Conservation (phyloP, 495 filamentous ascomycete species). For the Niebla homalea region DNA sequence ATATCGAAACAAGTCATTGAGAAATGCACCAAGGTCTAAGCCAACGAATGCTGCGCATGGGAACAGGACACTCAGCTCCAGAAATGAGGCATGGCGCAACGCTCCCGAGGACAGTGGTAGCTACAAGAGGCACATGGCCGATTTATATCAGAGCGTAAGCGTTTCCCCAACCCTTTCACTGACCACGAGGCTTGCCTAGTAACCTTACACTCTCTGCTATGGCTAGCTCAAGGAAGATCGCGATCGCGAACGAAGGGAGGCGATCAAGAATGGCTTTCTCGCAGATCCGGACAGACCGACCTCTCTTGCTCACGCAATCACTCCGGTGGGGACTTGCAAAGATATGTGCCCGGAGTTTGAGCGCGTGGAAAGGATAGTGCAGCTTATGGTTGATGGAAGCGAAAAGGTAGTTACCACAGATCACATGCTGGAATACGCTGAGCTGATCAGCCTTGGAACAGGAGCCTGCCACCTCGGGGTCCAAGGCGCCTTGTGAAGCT, state of each 20-base stretch:
- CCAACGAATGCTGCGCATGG: constrained; percentile 3
- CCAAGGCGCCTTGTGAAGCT: constrained; percentile 34
- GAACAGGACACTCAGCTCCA: constrained; percentile 2
- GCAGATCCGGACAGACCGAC: constrained; percentile 82
- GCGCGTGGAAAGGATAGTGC: constrained; percentile 61
- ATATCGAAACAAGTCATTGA: constrained; percentile 1
- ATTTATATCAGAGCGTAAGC: constrained; percentile 17
- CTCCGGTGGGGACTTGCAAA: constrained; percentile 75
- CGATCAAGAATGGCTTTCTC: constrained; percentile 63
- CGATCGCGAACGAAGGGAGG: constrained; percentile 48
- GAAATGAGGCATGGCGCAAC: constrained; percentile 8
- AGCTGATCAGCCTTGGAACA: constrained; percentile 15
- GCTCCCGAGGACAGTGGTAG: constrained; percentile 1
- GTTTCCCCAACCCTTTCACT: constrained; percentile 7
- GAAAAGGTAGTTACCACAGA: constrained; percentile 36
- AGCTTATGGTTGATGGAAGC: constrained; percentile 46
- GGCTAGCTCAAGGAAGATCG: constrained; percentile 51
- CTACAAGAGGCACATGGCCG: constrained; percentile 15
- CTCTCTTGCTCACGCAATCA: constrained; percentile 68
- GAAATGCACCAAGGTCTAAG: background rate
- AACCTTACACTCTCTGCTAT: constrained; percentile 16
- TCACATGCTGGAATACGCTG: background rate
- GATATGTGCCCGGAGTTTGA: constrained; percentile 95
- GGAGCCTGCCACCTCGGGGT: constrained; percentile 14
- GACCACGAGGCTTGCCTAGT: constrained; percentile 12